These are phyloP conservation scores for Boletus coffeatus DNA, from an alignment of 1,284 basidiomycete genomes.

Conservation along the genomic window DNA sequence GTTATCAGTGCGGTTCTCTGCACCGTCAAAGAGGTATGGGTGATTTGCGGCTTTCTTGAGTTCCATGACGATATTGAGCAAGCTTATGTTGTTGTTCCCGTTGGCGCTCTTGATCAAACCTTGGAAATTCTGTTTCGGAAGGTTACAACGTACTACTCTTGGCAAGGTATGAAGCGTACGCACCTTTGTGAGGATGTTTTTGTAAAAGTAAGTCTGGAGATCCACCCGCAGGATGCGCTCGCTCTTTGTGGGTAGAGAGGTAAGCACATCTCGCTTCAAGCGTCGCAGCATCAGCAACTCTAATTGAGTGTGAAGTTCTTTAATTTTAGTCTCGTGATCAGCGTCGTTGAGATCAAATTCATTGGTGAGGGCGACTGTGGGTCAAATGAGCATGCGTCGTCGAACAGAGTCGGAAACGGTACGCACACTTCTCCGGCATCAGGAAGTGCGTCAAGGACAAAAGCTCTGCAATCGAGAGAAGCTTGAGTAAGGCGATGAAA, in stretches of 20 bases:
- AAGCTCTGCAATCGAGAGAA: slow-evolving; percentile 58
- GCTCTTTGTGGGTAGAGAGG: slow-evolving; percentile 95
- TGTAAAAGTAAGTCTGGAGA: slow-evolving; percentile 98
- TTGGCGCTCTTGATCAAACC: slow-evolving; percentile 86
- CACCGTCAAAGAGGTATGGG: slow-evolving; percentile 96
- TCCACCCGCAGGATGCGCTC: slow-evolving; percentile 97
- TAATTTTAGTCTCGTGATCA: slow-evolving; percentile 93
- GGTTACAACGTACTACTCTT: slow-evolving; percentile 7
- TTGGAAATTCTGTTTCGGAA: slow-evolving; percentile 72
- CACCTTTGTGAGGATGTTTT: slow-evolving; percentile 96
- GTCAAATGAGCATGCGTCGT: slow-evolving; percentile 14
- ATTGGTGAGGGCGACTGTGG: slow-evolving; percentile 72
- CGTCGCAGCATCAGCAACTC: slow-evolving; percentile 94
- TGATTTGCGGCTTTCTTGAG: slow-evolving; percentile 98
- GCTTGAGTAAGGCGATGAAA: slow-evolving; percentile 6
- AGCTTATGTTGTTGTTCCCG: slow-evolving; percentile 81
- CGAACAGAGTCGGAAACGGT: not conserved
- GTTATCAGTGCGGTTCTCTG: slow-evolving; percentile 73
- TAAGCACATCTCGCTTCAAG: slow-evolving; percentile 96
- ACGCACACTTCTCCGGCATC: slow-evolving; percentile 94
- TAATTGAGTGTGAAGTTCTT: slow-evolving; percentile 90
- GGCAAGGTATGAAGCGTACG: not conserved
- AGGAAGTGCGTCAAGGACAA: slow-evolving; percentile 98
- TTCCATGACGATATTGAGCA: slow-evolving; percentile 96
- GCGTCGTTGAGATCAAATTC: slow-evolving; percentile 93